phyloP scores from a whole-genome alignment of 768 basidiomycete species.

The Infundibulicybe gibba region DNA sequence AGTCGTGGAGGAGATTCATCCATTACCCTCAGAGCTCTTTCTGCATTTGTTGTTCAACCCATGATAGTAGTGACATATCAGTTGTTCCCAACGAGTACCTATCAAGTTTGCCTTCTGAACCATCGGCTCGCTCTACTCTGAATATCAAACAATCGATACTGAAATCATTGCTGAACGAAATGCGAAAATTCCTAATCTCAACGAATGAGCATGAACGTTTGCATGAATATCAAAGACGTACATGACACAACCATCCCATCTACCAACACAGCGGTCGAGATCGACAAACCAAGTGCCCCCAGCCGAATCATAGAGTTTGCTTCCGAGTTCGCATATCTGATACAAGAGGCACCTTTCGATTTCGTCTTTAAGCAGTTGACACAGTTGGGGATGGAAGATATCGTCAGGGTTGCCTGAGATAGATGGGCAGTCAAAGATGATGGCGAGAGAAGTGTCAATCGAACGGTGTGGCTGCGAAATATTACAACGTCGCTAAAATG shows the following conservation, averaged over 20 bases:
- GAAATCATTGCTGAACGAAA: slow-evolving; percentile 48
- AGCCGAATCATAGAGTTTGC: slow-evolving; percentile 42
- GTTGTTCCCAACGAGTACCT: slow-evolving; percentile 30
- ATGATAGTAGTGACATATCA: slow-evolving; percentile 40
- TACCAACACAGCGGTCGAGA: slow-evolving; percentile 63
- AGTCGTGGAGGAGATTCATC: not conserved
- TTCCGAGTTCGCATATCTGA: slow-evolving; percentile 67
- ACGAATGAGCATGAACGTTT: not conserved
- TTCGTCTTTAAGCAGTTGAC: slow-evolving; percentile 74
- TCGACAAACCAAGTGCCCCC: slow-evolving; percentile 83
- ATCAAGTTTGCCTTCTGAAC: slow-evolving; percentile 34
- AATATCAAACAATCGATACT: slow-evolving; percentile 58
- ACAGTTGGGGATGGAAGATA: slow-evolving; percentile 77
- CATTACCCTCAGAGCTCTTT: not conserved
- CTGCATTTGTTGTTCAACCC: slow-evolving; percentile 38
- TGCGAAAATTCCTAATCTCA: slow-evolving; percentile 54
- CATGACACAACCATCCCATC: slow-evolving; percentile 80
- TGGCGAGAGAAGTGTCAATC: slow-evolving; percentile 74
- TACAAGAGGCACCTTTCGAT: slow-evolving; percentile 67
- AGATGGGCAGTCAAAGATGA: slow-evolving; percentile 76
- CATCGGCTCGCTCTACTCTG: slow-evolving; percentile 38
- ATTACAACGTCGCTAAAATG: not conserved
- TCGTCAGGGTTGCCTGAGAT: slow-evolving; percentile 70
- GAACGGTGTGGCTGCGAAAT: slow-evolving; percentile 58
- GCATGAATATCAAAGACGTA: slow-evolving; percentile 32